Evolutionary conservation across 2,329 filamentous ascomycete species (phyloP).

Genomic region (Monosporascus sp.): DNA sequence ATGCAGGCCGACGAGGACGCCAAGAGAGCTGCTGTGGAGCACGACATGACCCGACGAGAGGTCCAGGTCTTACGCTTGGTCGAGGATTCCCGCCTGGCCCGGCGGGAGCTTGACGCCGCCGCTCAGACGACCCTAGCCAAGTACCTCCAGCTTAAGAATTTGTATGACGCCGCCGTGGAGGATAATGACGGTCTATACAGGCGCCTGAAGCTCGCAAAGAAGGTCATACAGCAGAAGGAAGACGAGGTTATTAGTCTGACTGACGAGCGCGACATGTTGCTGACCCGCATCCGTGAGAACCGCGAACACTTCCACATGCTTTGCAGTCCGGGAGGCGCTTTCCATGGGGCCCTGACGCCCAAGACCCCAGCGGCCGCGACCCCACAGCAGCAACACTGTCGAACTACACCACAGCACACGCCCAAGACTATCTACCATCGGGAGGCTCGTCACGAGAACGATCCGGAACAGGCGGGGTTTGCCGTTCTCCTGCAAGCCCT

Average conservation of each 20-base stretch:
- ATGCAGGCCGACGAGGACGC: conserved; percentile 81
- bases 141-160: conserved; percentile 58
- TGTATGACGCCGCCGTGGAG: conserved; percentile 60
- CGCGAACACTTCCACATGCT: conserved; percentile 78
- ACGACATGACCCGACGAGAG: conserved; percentile 84
- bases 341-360: conserved; percentile 58
- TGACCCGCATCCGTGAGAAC: conserved; percentile 83
- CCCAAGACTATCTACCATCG: conserved; percentile 33
- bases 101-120: conserved; percentile 45
- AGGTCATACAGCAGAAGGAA: conserved; percentile 71
- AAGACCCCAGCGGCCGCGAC: conserved; percentile 39
- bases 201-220: conserved; percentile 68
- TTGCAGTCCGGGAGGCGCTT: conserved; percentile 66
- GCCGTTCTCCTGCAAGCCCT: conserved; percentile 77
- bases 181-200: conserved; percentile 60
- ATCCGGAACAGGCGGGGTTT: conserved; percentile 59
- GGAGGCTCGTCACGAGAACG: conserved; percentile 35
- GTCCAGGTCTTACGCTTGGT: conserved; percentile 75
- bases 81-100: conserved; percentile 61
- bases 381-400: conserved; percentile 41
- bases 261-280: conserved; percentile 72
- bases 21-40: conserved; percentile 83
- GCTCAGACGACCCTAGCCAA: conserved; percentile 49
- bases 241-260: conserved; percentile 63
- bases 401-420: conserved; percentile 47